Base-by-base conservation (phyloP, 768 basidiomycete genomes). In the Exsudoporus frostii region DNA sequence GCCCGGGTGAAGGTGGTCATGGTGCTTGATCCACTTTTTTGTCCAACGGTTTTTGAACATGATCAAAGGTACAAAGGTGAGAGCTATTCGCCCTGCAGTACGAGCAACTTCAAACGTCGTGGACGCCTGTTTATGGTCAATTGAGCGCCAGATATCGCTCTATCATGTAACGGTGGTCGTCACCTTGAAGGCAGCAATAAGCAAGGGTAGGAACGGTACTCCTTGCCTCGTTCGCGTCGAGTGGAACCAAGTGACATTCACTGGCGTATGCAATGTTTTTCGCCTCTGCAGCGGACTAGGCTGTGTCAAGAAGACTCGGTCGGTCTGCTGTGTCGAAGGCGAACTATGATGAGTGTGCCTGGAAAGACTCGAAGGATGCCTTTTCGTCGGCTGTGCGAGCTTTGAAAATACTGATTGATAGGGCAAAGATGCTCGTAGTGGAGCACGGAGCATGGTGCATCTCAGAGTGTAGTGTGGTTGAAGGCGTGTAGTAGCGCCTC, bases 41-140 rank as follows among this genome's bases (percentile, higher is more conserved):
- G 82, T 73, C 56, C 72, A 77, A 56, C 76, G 71, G 47, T 83
- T 86, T 58, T 78, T 82, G 36, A 90, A 56, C 48, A 88, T 67
- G 53, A 90, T 64, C 30, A 89, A 65, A 22, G 91, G 91, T 13
- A 90, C 73, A 56, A 93, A 82, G 0, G 89, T 91, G 30, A 93
- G 74, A 0, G 82, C 84, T 46, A 93, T 76, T 52, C 91, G 81
- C 40, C 78, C 84, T 39, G 82, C 80, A 8, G 84, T 89, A 44
- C 85, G 80, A 15, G 83, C 81, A n/a, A 86, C 38, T 62, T 87
- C 84, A 45, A 93, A 74, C 0, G 85, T 79, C n/a, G 83, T 79
- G 5, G 90, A 90, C 1, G 86, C 78, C 91, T 93, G 57, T 10
- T 41, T 0, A n/a, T 17, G 17, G 25, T 14, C 7, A 17, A 30